Percentiles rank a stretch among this genome's conserved stretches.
These are phyloP conservation scores for Pythium phragmiticola DNA, from an alignment of 352 stramenopile genomes.

Conservation along the genomic window DNA sequence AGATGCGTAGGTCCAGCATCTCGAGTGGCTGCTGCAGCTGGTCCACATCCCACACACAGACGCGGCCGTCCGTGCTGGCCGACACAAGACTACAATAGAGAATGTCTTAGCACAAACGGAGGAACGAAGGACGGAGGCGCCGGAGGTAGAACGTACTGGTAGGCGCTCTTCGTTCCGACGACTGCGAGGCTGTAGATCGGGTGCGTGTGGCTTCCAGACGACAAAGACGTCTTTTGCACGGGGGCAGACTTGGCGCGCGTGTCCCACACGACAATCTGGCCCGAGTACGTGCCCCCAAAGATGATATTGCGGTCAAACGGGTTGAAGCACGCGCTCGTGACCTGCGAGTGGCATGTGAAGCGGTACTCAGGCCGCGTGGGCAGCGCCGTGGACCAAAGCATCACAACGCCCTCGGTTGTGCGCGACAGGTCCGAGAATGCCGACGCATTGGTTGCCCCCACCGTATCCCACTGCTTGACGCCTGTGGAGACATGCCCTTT, in stretches of 20 bases:
- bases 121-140: too few species aligned
- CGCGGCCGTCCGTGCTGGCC: conserved; percentile 81
- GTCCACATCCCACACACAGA: conserved; percentile 86
- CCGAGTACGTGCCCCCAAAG: conserved; percentile 84
- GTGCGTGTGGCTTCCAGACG: conserved; percentile 80
- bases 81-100: conserved; percentile 59
- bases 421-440: conserved; percentile 49
- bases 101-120: background rate
- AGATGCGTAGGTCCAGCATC: conserved; percentile 81
- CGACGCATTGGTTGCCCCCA: conserved; percentile 49
- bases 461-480: conserved; percentile 70
- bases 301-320: conserved; percentile 86
- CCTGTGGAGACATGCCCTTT: conserved; percentile 39
- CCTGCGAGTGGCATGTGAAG: conserved; percentile 85
- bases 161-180: conserved; percentile 77
- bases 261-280: conserved; percentile 87
- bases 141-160: conserved; percentile 52
- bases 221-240: conserved; percentile 84
- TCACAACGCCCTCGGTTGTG: conserved; percentile 75
- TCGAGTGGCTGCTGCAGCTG: conserved; percentile 82
- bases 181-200: conserved; percentile 87
- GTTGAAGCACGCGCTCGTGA: conserved; percentile 86
- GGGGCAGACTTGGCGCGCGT: conserved; percentile 77
- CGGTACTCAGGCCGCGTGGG: conserved; percentile 79
- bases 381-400: conserved; percentile 85